phyloP scores from a whole-genome alignment of 139 green algal genomes.

The Haematococcus lacustris region DNA sequence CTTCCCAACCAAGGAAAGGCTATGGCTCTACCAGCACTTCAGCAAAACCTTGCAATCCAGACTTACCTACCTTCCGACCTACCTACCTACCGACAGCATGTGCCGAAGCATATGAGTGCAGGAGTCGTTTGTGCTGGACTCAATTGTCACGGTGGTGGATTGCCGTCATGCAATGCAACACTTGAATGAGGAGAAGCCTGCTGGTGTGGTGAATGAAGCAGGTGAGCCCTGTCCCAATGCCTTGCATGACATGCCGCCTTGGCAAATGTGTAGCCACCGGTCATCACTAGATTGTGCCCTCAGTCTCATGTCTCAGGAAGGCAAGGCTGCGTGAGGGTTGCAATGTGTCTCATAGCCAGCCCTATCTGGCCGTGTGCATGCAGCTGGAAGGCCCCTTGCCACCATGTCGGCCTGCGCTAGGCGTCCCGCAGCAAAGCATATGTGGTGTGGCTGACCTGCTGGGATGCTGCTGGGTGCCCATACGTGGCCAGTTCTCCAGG shows the following conservation, averaged over 20 bases:
- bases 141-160: constrained; percentile 77
- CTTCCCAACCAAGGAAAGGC: too few relatives aligned
- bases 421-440: neutral
- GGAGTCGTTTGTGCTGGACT: constrained; percentile 37
- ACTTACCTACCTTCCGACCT: too few relatives aligned
- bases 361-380: neutral
- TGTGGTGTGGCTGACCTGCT: neutral
- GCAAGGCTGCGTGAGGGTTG: neutral
- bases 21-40: too few relatives aligned
- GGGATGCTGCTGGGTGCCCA: neutral
- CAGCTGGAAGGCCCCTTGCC: neutral
- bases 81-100: too few relatives aligned
- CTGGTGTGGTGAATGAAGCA: constrained; percentile 73
- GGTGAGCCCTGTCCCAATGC: constrained; percentile 5
- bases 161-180: constrained; percentile 71
- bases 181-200: constrained; percentile 77
- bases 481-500: constrained; percentile 44
- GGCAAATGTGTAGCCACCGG: neutral
- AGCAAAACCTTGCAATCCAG: too few relatives aligned
- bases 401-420: neutral
- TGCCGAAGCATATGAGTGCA: constrained; percentile 20
- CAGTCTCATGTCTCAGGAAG: neutral
- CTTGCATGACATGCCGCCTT: neutral
- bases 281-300: neutral
- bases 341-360: neutral